phyloP scores from a whole-genome alignment of 2,329 filamentous ascomycete genomes.

The Pseudogymnoascus sp. region DNA sequence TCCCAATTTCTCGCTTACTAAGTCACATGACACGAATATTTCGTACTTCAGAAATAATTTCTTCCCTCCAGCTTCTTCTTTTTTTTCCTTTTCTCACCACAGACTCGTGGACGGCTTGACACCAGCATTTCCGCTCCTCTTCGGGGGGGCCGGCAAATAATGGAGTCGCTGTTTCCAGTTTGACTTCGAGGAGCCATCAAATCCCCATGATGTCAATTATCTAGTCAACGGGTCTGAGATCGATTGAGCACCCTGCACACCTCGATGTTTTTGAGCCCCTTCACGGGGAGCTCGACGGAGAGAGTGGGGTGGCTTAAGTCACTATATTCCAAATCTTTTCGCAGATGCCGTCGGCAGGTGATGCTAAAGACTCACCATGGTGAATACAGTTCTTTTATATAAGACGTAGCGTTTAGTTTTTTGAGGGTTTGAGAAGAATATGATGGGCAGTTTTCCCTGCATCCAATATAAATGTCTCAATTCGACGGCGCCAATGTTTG shows the following conservation, averaged over 20 bases:
- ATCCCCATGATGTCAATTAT: conserved; percentile 9
- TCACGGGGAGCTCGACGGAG: neutral
- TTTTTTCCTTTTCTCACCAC: neutral
- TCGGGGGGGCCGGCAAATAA: neutral
- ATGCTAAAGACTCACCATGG: conserved; percentile 9
- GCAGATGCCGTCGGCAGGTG: conserved; percentile 4
- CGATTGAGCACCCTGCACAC: conserved; percentile 3
- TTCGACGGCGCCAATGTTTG: neutral
- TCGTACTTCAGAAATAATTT: conserved; percentile 4
- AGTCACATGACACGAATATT: neutral
- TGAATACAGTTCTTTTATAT: conserved; percentile 6
- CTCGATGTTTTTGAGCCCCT: conserved; percentile 7
- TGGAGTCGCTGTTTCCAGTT: conserved; percentile 4
- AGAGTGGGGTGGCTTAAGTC: conserved; percentile 1
- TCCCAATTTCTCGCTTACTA: neutral
- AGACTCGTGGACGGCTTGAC: conserved; percentile 2
- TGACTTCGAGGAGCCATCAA: conserved; percentile 9
- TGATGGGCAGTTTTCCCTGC: neutral
- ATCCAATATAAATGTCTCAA: neutral
- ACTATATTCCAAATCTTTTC: conserved; percentile 10
- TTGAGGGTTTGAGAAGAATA: neutral
- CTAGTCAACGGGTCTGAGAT: conserved; percentile 9
- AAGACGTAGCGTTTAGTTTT: conserved; percentile 4
- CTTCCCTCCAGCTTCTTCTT: neutral
- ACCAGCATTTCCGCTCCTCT: neutral